phyloP scores from a whole-genome alignment of 2,329 filamentous ascomycete species.

The Aspergillus felis region DNA sequence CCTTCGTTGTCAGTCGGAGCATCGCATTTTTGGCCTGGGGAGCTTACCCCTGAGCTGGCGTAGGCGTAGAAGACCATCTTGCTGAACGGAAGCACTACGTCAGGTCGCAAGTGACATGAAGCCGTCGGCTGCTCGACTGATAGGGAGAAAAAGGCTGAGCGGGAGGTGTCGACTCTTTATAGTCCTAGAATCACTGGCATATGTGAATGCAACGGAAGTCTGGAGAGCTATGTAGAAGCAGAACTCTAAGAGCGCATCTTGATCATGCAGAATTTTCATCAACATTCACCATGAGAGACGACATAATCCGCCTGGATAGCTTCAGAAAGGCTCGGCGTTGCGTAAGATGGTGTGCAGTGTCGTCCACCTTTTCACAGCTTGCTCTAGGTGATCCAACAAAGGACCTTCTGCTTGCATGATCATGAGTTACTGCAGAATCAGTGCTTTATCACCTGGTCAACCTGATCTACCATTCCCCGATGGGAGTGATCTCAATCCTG shows the following conservation, averaged over 20 bases:
- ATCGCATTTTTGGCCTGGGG: not conserved
- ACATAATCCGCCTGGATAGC: not conserved
- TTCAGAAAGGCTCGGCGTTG: not conserved
- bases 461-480: not conserved
- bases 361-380: not conserved
- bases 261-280: not conserved
- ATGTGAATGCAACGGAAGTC: not conserved
- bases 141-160: not conserved
- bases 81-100: not conserved
- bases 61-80: not conserved
- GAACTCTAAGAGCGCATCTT: not conserved
- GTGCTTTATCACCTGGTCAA: not conserved
- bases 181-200: not conserved
- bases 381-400: not conserved
- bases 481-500: not conserved
- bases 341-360: not conserved
- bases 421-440: too few relatives aligned
- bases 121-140: too few relatives aligned
- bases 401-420: not conserved
- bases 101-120: not conserved
- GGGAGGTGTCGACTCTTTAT: not conserved
- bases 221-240: not conserved
- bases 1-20: not conserved
- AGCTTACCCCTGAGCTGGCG: not conserved
- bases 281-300: not conserved